Base-by-base conservation (phyloP, 2,329 filamentous ascomycete species). In the Coniella vitis region DNA sequence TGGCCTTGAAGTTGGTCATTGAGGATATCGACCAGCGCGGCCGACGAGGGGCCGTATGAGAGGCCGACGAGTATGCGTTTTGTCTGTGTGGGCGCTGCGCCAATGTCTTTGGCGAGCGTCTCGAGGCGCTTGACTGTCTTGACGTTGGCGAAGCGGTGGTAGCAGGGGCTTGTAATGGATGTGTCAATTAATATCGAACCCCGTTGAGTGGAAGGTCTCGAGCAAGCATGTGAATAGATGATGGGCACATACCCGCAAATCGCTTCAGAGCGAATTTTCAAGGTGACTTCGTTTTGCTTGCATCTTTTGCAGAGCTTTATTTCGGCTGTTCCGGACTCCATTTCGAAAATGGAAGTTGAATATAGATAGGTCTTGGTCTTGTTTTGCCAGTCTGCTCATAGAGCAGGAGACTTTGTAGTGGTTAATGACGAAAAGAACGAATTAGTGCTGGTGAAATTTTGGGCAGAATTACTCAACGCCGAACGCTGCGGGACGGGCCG, bases 41-140 rank as follows among this genome's bases (percentile, higher is more conserved):
- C 75, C 0, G 91, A 97, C 1, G 87, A 93, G 1, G 86, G 72
- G 1, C 93, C 91, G 59, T 89, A 84, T 0, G 90, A 95, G 2
- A 96, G 70, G 5, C 90, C 88, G 17, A 95, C 70, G 16, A 95
- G 70, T 41, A 95, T 78, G 29, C 63, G 60, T 62, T 78, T 56
- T 59, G 55, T 60, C 61, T 53, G 59, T 63, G 50, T 64, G 61
- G 47, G 61, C 55, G 62, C 58, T 53, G 60, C 55, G 48, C 69
- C 66, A 44, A 68, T 73, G 48, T 78, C 74, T 37, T 70, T 71
- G 59, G 72, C 74, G 7, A 80, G 65, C 17, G 67, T 65, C 54
- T 71, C 72, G 22, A 81, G 67, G 17, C 90, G 86, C 66, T 91
- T 91, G 57, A 88, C 77, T 53, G 83, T 76, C 67, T 97, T 97